Conservation (phyloP, 805 yeast species). For the Teunomyces lycoperdinae region DNA sequence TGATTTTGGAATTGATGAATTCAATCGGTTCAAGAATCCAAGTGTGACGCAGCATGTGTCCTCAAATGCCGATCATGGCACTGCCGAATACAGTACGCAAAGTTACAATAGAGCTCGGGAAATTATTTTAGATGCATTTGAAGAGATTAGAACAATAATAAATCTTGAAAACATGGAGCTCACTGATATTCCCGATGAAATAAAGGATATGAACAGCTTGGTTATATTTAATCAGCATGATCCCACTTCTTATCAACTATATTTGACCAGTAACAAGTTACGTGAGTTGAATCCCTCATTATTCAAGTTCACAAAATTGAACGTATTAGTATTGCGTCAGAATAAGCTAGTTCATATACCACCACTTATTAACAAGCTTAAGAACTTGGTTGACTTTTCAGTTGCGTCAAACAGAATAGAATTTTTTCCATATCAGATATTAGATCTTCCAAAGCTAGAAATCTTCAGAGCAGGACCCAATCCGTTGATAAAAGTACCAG, state of each 20-base stretch:
- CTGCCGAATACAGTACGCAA: conserved; percentile 13
- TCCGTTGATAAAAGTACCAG: conserved; percentile 26
- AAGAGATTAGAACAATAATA: conserved; percentile 43
- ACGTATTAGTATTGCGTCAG: conserved; percentile 51
- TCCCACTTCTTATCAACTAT: conserved; percentile 41
- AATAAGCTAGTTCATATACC: conserved; percentile 31
- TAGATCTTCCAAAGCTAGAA: conserved; percentile 41
- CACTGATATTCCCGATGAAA: conserved; percentile 53
- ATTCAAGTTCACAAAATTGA: conserved; percentile 48
- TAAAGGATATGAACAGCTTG: conserved; percentile 54
- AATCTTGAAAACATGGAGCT: conserved; percentile 48
- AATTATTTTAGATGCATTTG: conserved; percentile 46
- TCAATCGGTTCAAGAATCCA: conserved; percentile 36
- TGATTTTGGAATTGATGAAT: conserved; percentile 52
- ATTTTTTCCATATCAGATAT: conserved; percentile 51
- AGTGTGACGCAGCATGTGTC: conserved; percentile 27
- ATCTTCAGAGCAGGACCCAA: conserved; percentile 58
- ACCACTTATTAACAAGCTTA: conserved; percentile 15
- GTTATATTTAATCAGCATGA: conserved; percentile 36
- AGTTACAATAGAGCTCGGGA: conserved; percentile 34
- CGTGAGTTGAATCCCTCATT: conserved; percentile 47
- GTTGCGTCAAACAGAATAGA: conserved; percentile 49
- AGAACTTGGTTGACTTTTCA: conserved; percentile 48
- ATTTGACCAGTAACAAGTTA: conserved; percentile 49
- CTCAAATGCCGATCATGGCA: conserved; percentile 27